Evolutionary conservation across 306 rosid genomes (phyloP), one percentile per base, ranked within the genome.

Genomic region (Cicer cuneatum): DNA sequence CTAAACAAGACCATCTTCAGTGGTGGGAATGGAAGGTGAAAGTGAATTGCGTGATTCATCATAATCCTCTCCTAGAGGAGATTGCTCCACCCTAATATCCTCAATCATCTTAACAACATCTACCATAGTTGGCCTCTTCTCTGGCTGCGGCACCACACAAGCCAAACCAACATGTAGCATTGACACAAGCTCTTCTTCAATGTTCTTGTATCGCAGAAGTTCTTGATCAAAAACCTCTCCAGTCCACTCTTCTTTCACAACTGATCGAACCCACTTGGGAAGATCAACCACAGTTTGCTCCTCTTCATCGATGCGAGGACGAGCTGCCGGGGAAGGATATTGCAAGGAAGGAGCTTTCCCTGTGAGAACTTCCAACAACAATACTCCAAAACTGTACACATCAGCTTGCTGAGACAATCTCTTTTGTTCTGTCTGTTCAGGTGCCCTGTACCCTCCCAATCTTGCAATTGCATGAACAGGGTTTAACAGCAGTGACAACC

Each of bases 191-290:
- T 95, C 99, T 71, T 95, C 99, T 79, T 95, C 99, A 42, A 95
- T 95, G 88, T 95, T 92, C 90, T 95, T 95, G 78, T 95, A 95
- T 69, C 99, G 71, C 76, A 92, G 57, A 8, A 95, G 88, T 59
- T 95, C 99, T 15, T 88, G 96, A 74, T 95, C 99, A 64, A 95
- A 95, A 82, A 95, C 99, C 74, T 95, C 99, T 0, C 90, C 98
- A 0, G 99, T 95, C 99, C 99, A 95, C 86, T 95, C 99, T 80
- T 95, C 99, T 83, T 83, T 92, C 82, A 92, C 99, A 6, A 95
- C 97, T 0, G 98, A 95, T 0, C 96, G 85, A 29, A 92, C 98
- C 99, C 99, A 95, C 70, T 90, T 90, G 0, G 97, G 97, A 33
- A 95, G 92, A 68, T 95, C 99, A 66, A 85, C 83, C 14, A 58